Conservation (phyloP, 2,329 filamentous ascomycete genomes). For the Epichloe brachyelytri region DNA sequence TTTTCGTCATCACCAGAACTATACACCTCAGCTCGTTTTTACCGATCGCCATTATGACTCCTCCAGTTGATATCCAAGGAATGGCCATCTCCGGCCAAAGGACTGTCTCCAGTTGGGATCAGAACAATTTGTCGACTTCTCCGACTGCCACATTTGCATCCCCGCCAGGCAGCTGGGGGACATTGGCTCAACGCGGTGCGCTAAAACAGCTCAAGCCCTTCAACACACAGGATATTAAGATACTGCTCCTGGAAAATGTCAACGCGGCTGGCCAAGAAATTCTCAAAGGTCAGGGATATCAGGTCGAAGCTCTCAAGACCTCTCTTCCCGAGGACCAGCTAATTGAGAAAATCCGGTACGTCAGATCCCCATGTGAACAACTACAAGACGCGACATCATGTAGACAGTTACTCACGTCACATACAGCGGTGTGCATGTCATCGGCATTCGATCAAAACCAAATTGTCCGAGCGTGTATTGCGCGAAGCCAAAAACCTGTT, state of each 20-base stretch:
- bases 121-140: slow-evolving; percentile 50
- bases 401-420: slow-evolving; percentile 2
- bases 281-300: slow-evolving; percentile 75
- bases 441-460: slow-evolving; percentile 96
- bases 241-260: slow-evolving; percentile 88
- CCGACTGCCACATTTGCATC: slow-evolving; percentile 66
- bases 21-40: neutral
- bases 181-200: slow-evolving; percentile 23
- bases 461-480: slow-evolving; percentile 75
- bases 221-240: slow-evolving; percentile 91
- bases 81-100: slow-evolving; percentile 21
- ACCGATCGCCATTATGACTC: slow-evolving; percentile 22
- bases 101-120: slow-evolving; percentile 43
- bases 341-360: slow-evolving; percentile 88
- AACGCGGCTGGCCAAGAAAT: slow-evolving; percentile 83
- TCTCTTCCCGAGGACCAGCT: slow-evolving; percentile 86
- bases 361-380: slow-evolving; percentile 6
- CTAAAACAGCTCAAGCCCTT: slow-evolving; percentile 86
- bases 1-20: neutral
- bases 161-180: slow-evolving; percentile 49
- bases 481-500: slow-evolving; percentile 86
- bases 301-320: slow-evolving; percentile 83
- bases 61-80: slow-evolving; percentile 33
- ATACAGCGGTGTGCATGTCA: slow-evolving; percentile 79
- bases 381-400: neutral